Conservation (phyloP, 345 rosid species). For the Aquilaria sinensis region DNA sequence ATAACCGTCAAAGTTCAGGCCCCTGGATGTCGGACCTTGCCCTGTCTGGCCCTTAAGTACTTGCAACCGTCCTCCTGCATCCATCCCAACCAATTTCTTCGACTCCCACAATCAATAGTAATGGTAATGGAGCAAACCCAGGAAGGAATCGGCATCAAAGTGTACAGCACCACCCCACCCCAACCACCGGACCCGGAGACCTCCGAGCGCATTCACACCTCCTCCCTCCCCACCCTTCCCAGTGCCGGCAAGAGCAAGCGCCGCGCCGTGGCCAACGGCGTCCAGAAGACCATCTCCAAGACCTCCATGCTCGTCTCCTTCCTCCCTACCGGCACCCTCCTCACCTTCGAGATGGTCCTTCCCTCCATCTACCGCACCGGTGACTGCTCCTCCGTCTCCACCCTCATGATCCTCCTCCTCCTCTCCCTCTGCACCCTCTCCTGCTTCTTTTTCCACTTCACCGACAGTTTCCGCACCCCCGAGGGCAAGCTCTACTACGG, state of each 20-base stretch:
- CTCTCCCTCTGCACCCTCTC: conserved; percentile 50
- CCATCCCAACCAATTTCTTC: not conserved
- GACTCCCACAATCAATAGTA: not conserved
- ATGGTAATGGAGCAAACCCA: conserved; percentile 46
- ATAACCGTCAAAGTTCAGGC: not conserved
- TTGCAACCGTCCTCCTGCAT: not conserved
- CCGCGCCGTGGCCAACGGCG: conserved; percentile 59
- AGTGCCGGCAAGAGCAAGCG: conserved; percentile 30
- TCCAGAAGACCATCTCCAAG: conserved; percentile 65
- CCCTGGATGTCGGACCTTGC: not conserved
- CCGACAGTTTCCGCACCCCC: conserved; percentile 55
- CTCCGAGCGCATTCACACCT: not conserved
- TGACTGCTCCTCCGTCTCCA: conserved; percentile 46
- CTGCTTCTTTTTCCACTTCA: conserved; percentile 76
- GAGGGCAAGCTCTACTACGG: conserved; percentile 70
- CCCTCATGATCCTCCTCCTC: conserved; percentile 51
- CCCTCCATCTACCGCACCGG: conserved; percentile 55
- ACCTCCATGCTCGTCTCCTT: conserved; percentile 67
- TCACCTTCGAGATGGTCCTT: conserved; percentile 77
- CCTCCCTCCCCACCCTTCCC: conserved; percentile 19
- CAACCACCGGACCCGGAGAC: conserved; percentile 16
- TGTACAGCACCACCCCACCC: conserved; percentile 46
- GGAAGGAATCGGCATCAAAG: conserved; percentile 46
- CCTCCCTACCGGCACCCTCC: conserved; percentile 75
- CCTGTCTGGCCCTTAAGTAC: not conserved